phyloP scores from a whole-genome alignment of 106 monocot species.

The Platanthera zijinensis region DNA sequence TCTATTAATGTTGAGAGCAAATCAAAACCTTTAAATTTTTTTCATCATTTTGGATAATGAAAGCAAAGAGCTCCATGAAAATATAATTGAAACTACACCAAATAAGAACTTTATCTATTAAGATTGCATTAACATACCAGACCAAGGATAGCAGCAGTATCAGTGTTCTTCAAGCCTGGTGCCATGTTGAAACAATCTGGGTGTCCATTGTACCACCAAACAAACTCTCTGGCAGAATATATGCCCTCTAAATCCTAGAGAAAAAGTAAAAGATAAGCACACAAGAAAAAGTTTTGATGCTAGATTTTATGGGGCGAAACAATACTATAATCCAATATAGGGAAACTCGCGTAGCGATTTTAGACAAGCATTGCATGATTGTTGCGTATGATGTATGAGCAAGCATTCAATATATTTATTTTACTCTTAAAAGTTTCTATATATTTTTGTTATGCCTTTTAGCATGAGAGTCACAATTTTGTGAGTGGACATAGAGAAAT shows the following conservation, averaged over 20 bases:
- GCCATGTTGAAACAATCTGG: conserved; percentile 64
- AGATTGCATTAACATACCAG: conserved; percentile 43
- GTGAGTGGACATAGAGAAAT: too few species aligned
- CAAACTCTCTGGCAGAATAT: conserved; percentile 87
- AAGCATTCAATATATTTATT: too few species aligned
- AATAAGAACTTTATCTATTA: conserved; percentile 3
- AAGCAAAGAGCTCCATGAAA: neutral
- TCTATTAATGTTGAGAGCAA: neutral
- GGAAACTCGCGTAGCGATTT: too few species aligned
- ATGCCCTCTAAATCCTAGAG: conserved; percentile 59
- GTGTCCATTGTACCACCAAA: conserved; percentile 99
- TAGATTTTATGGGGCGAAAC: neutral
- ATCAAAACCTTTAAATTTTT: neutral
- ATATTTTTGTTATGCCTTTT: too few species aligned
- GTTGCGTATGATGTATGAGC: too few species aligned
- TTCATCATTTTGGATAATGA: neutral
- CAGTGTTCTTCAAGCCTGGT: conserved; percentile 54
- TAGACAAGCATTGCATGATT: too few species aligned
- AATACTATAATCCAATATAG: neutral
- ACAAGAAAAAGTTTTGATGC: neutral
- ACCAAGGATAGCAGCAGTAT: conserved; percentile 90
- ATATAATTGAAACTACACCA: neutral
- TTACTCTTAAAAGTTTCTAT: too few species aligned
- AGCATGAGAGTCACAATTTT: too few species aligned
- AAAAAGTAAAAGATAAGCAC: conserved; percentile 5